Evolutionary conservation across 2,329 filamentous ascomycete genomes (phyloP).

Genomic region (Atkinsonella texensis): DNA sequence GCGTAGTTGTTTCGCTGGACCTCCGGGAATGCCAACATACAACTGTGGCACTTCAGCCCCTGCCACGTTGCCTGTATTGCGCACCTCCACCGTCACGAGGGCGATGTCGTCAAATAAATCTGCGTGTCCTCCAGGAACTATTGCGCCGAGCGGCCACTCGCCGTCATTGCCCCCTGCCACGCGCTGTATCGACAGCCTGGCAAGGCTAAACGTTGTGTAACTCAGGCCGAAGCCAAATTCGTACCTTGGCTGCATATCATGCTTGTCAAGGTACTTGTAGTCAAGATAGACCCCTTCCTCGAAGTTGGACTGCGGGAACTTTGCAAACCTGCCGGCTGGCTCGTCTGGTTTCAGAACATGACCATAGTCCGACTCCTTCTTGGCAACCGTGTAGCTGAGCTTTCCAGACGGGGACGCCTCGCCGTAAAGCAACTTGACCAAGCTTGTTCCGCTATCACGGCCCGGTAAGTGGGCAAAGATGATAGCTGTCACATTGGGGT

Average conservation of each 20-base stretch:
- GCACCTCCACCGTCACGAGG: constrained; percentile 24
- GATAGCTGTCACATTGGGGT: constrained; percentile 52
- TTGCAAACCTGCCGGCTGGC: constrained; percentile 38
- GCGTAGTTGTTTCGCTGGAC: constrained; percentile 46
- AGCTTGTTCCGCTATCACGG: constrained; percentile 45
- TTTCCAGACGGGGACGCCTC: constrained; percentile 43
- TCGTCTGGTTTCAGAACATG: constrained; percentile 25
- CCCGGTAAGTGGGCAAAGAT: constrained; percentile 54
- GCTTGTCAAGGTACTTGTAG: constrained; percentile 41
- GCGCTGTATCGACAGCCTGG: constrained; percentile 25
- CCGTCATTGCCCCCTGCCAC: constrained; percentile 11
- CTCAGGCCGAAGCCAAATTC: constrained; percentile 46
- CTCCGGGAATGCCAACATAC: constrained; percentile 33
- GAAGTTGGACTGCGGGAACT: constrained; percentile 40
- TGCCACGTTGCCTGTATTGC: constrained; percentile 28
- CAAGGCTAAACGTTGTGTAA: constrained; percentile 42
- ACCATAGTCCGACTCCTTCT: constrained; percentile 43
- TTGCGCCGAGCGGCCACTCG: constrained; percentile 25
- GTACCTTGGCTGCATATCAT: constrained; percentile 36
- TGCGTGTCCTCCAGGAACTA: constrained; percentile 30
- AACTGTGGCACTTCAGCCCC: constrained; percentile 38
- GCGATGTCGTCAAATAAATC: constrained; percentile 37
- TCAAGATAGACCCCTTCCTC: constrained; percentile 39
- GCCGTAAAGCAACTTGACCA: constrained; percentile 47
- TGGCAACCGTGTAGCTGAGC: constrained; percentile 50